Conservation (phyloP, 2,329 filamentous ascomycete species). For the Claviceps africana region DNA sequence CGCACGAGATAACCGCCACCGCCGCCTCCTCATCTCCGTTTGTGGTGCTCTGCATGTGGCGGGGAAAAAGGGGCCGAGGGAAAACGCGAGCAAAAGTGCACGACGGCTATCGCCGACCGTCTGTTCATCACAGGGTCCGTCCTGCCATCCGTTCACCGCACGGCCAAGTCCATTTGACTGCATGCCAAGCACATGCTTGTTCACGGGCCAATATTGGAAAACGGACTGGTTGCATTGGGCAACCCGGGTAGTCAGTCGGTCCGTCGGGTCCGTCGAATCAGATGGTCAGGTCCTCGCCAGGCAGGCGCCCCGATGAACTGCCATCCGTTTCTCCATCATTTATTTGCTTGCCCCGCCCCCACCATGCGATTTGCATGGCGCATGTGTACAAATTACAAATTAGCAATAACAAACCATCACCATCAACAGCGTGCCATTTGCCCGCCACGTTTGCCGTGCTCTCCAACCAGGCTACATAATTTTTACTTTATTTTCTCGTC, state of each 20-base stretch:
- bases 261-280: too few relatives aligned
- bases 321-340: too few relatives aligned
- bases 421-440: neutral
- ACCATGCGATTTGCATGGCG: slow-evolving; percentile 10
- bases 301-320: too few relatives aligned
- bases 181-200: too few relatives aligned
- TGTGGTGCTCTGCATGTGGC: neutral
- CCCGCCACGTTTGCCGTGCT: neutral
- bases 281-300: too few relatives aligned
- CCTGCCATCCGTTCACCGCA: neutral
- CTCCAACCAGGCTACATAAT: neutral
- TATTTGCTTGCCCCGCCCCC: slow-evolving; percentile 18
- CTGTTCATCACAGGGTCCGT: too few relatives aligned
- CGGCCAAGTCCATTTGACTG: neutral
- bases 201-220: too few relatives aligned
- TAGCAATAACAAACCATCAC: neutral
- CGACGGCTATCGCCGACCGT: neutral
- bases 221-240: too few relatives aligned
- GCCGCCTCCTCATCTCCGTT: neutral
- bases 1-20: neutral
- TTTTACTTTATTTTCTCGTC: neutral
- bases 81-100: neutral
- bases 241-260: too few relatives aligned
- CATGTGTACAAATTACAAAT: slow-evolving; percentile 2
- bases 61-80: neutral